These are phyloP conservation scores for Saccharomycopsis schoenii DNA, from an alignment of 805 yeast genomes.

Conservation along the genomic window DNA sequence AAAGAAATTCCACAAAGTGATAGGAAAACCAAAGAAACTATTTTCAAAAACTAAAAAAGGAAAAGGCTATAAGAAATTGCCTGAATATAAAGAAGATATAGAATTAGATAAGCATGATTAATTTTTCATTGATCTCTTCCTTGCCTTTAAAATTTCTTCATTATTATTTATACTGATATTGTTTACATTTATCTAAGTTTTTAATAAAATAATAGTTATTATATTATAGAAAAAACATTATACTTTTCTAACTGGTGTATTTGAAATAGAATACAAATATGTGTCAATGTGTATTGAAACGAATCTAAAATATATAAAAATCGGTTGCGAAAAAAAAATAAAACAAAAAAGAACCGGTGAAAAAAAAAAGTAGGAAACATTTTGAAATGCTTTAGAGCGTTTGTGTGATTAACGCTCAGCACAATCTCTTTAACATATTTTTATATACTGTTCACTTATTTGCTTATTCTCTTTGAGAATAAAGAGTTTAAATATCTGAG, in stretches of 20 bases:
- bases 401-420: too few relatives aligned
- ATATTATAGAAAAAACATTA: neutral
- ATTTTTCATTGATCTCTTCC: neutral
- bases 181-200: neutral
- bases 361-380: too few relatives aligned
- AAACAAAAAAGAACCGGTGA: neutral
- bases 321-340: neutral
- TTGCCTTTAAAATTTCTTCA: neutral
- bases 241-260: neutral
- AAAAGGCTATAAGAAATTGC: slow-evolving; percentile 31
- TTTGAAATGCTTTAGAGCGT: too few relatives aligned
- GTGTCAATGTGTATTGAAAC: neutral
- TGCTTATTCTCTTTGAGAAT: neutral
- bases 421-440: too few relatives aligned
- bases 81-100: slow-evolving; percentile 24
- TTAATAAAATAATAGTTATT: neutral
- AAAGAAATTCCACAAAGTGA: slow-evolving; percentile 28
- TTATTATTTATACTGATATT: neutral
- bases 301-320: neutral
- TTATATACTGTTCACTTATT: too few relatives aligned
- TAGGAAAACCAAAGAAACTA: slow-evolving; percentile 30
- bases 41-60: slow-evolving; percentile 28
- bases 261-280: neutral
- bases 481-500: neutral
- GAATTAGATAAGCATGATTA: neutral